Evolutionary conservation across 2,329 filamentous ascomycete genomes (phyloP).

Genomic region (Cucurbitaria berberidis): DNA sequence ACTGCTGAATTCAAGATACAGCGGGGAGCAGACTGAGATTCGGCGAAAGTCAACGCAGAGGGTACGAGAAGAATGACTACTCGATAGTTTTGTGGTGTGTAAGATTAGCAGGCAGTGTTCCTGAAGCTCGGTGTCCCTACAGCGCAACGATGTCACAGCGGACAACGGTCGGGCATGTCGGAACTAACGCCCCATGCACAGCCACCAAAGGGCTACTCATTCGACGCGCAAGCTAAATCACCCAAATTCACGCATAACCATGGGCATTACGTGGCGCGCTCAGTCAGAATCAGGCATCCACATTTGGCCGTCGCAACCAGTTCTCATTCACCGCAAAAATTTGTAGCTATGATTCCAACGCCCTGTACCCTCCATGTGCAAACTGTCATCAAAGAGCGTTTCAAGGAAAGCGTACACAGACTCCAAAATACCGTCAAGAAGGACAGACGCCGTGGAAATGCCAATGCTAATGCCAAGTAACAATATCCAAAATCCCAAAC

Average conservation of each 20-base stretch:
- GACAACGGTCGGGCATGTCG: conserved; percentile 15
- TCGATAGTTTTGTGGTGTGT: conserved; percentile 13
- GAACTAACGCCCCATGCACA: conserved; percentile 27
- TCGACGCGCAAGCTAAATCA: conserved; percentile 22
- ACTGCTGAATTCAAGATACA: conserved; percentile 6
- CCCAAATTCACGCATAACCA: background rate
- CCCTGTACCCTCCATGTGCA: conserved; percentile 23
- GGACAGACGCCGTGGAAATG: conserved; percentile 40
- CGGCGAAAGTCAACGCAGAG: conserved; percentile 3
- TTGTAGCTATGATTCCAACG: conserved; percentile 16
- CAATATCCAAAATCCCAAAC: conserved; percentile 37
- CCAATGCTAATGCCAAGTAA: conserved; percentile 37
- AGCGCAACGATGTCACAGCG: conserved; percentile 28
- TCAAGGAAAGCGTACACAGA: conserved; percentile 21
- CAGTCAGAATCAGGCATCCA: conserved; percentile 19
- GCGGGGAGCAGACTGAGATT: background rate
- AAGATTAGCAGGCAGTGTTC: conserved; percentile 10
- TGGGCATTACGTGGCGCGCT: conserved; percentile 29
- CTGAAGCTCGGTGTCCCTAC: conserved; percentile 1
- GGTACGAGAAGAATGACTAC: conserved; percentile 12
- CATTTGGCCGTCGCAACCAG: conserved; percentile 9
- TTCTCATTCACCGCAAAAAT: conserved; percentile 21
- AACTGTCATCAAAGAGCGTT: conserved; percentile 35
- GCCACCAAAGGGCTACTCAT: conserved; percentile 4
- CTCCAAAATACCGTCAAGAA: conserved; percentile 19